These are phyloP conservation scores for Lathyrus tuberosus DNA, from an alignment of 306 rosid genomes.

Conservation along the genomic window DNA sequence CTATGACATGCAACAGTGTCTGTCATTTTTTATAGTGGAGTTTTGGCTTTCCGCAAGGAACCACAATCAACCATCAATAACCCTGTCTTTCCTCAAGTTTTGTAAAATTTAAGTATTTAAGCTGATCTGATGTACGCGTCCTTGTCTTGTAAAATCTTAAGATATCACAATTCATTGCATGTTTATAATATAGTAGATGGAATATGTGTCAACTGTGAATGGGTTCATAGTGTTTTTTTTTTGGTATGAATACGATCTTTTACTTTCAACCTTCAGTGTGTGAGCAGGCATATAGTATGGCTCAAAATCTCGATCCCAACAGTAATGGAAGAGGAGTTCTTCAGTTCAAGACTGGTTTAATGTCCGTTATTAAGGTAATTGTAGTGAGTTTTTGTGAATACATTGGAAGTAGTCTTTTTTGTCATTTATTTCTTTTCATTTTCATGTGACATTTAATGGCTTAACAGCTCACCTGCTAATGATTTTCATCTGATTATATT, in stretches of 20 bases:
- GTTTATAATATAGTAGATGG: slow-evolving; percentile 14
- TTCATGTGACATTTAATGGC: slow-evolving; percentile 11
- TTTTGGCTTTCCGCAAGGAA: background rate
- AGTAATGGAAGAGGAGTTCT: slow-evolving; percentile 93
- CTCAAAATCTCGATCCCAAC: slow-evolving; percentile 86
- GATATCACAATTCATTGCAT: slow-evolving; percentile 33
- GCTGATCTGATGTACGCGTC: slow-evolving; percentile 9
- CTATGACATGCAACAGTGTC: background rate
- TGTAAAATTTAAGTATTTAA: background rate
- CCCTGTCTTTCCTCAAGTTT: background rate
- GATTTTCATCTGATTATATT: slow-evolving; percentile 36
- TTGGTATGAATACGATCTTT: slow-evolving; percentile 2
- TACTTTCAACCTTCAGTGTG: slow-evolving; percentile 72
- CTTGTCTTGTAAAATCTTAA: slow-evolving; percentile 17
- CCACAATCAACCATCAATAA: background rate
- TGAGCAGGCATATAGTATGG: slow-evolving; percentile 95
- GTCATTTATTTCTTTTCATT: background rate
- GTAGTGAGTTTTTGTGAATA: slow-evolving; percentile 27
- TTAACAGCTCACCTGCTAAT: slow-evolving; percentile 12
- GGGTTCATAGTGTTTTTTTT: slow-evolving; percentile 17
- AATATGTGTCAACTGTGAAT: slow-evolving; percentile 15
- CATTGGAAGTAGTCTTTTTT: slow-evolving; percentile 13
- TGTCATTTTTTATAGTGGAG: background rate
- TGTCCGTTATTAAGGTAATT: slow-evolving; percentile 90
- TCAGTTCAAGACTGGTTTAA: slow-evolving; percentile 94